phyloP scores from a whole-genome alignment of 805 yeast genomes.

The Ogataea neopini region DNA sequence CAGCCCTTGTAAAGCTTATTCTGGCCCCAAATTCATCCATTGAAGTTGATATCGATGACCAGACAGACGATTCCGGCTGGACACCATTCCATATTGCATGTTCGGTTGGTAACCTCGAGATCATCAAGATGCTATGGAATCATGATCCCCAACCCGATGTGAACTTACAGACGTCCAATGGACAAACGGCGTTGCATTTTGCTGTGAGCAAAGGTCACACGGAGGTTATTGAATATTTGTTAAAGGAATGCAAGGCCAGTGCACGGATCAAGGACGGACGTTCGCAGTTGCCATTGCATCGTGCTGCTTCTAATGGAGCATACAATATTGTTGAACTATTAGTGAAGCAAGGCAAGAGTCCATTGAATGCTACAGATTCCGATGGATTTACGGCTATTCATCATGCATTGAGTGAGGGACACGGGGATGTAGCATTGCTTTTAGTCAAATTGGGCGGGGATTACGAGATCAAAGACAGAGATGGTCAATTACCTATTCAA shows the following conservation, averaged over 20 bases:
- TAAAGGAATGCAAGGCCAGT: slow-evolving; percentile 56
- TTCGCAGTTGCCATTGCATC: slow-evolving; percentile 68
- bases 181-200: slow-evolving; percentile 73
- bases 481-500: slow-evolving; percentile 55
- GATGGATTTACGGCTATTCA: slow-evolving; percentile 87
- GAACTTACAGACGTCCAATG: slow-evolving; percentile 57
- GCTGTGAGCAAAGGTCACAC: slow-evolving; percentile 71
- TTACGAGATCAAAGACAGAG: slow-evolving; percentile 42
- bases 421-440: slow-evolving; percentile 68
- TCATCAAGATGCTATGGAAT: slow-evolving; percentile 51
- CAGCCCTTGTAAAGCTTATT: slow-evolving; percentile 50
- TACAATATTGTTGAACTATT: slow-evolving; percentile 55
- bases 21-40: slow-evolving; percentile 32
- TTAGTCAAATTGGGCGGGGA: slow-evolving; percentile 74
- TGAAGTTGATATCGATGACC: slow-evolving; percentile 62
- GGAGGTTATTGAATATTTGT: slow-evolving; percentile 53
- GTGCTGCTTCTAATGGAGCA: slow-evolving; percentile 83
- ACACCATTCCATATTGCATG: slow-evolving; percentile 83
- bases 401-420: slow-evolving; percentile 90
- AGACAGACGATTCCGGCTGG: slow-evolving; percentile 80
- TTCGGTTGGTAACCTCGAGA: slow-evolving; percentile 63
- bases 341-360: slow-evolving; percentile 53
- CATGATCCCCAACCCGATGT: slow-evolving; percentile 60
- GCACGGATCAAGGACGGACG: slow-evolving; percentile 65
- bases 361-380: slow-evolving; percentile 66